phyloP scores from a whole-genome alignment of 2,329 filamentous ascomycete genomes.

The Tothia fuscella region DNA sequence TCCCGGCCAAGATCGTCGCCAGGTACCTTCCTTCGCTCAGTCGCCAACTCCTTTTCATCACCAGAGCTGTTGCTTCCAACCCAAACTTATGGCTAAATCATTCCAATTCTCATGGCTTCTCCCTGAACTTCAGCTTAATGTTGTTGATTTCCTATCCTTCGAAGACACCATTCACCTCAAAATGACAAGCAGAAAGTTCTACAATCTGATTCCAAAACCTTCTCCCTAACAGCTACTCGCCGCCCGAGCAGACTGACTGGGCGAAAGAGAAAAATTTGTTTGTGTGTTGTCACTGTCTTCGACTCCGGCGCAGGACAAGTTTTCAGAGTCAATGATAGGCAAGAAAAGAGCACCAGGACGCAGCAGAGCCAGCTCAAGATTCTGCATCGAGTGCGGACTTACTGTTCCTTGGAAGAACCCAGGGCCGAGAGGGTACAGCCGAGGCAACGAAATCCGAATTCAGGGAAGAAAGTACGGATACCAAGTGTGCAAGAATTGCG shows the following conservation, averaged over 20 bases:
- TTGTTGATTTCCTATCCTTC: not conserved
- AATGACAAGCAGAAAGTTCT: not conserved
- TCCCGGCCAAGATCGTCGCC: too few species aligned
- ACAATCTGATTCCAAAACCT: not conserved
- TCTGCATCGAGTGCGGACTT: conserved; percentile 1
- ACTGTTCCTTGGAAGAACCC: not conserved
- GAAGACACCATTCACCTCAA: not conserved
- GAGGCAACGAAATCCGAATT: not conserved
- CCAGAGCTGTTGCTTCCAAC: too few species aligned
- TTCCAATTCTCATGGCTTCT: not conserved
- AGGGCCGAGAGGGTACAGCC: not conserved
- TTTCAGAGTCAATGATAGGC: not conserved
- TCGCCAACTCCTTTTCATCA: too few species aligned
- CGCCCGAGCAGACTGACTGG: not conserved
- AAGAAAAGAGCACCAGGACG: not conserved
- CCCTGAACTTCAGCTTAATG: not conserved
- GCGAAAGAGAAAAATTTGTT: not conserved
- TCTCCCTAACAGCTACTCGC: not conserved
- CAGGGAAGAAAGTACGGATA: not conserved
- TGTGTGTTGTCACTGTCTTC: not conserved
- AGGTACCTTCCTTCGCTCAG: too few species aligned
- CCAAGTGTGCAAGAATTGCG: conserved; percentile 1
- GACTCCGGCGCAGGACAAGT: not conserved
- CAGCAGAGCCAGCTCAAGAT: not conserved
- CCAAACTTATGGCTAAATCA: not conserved